Conservation (phyloP, 768 basidiomycete genomes). For the Nevesoporus exiguus region DNA sequence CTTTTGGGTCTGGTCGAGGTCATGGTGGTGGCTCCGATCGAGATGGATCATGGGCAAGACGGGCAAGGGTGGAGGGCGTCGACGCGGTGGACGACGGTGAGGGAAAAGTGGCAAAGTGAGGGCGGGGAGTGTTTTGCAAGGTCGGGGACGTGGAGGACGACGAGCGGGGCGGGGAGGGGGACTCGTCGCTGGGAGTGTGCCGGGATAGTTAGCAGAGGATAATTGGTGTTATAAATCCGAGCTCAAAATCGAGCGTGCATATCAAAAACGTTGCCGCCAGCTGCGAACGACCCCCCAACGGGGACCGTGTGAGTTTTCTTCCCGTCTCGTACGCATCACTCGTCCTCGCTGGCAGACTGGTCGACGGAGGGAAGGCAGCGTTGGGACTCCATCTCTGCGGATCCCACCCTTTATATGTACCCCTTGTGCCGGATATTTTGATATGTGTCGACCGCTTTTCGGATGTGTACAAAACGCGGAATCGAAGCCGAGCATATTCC, state of each 20-base stretch:
- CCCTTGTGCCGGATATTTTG: conserved; percentile 12
- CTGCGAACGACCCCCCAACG: conserved; percentile 11
- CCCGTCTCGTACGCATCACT: conserved; percentile 11
- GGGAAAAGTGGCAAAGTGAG: neutral
- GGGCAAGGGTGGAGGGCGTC: neutral
- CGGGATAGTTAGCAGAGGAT: conserved; percentile 12
- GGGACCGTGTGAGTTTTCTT: conserved; percentile 27
- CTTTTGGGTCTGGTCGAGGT: conserved; percentile 37
- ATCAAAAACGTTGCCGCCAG: conserved; percentile 30
- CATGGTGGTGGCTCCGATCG: conserved; percentile 48
- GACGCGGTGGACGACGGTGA: neutral
- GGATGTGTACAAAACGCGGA: conserved; percentile 16
- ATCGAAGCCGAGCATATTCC: conserved; percentile 19
- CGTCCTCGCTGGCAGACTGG: neutral
- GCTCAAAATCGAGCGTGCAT: conserved; percentile 32
- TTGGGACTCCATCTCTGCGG: conserved; percentile 1
- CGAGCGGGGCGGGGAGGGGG: neutral
- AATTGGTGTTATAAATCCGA: conserved; percentile 30
- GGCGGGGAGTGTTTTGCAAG: neutral
- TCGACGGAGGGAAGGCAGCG: conserved; percentile 1
- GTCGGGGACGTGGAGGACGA: conserved; percentile 9
- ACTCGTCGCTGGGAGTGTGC: neutral
- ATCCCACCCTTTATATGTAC: conserved; percentile 11
- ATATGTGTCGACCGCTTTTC: conserved; percentile 17
- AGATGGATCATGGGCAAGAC: conserved; percentile 45